Evolutionary conservation across 2,329 filamentous ascomycete species (phyloP), one percentile per base, ranked within the genome.

Genomic region (Cercospora sp.): DNA sequence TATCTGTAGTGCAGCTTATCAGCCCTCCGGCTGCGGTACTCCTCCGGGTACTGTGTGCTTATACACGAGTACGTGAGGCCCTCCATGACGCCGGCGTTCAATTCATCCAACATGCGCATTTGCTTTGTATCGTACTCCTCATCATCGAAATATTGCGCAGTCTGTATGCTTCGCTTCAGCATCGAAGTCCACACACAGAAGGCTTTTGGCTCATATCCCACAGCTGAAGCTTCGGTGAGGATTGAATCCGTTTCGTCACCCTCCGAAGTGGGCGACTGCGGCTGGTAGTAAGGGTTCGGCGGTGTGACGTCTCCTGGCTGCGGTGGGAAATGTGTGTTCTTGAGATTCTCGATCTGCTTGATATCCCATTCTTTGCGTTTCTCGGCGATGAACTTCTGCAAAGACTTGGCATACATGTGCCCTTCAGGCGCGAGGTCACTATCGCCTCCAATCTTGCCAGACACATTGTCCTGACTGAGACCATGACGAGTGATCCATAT

Each of bases 171-270:
- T 71, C 95, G 91, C 78, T 91, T 90, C 71, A 99, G 87, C 94
- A 98, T 98, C 2, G 92, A 97, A 0, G 94, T 97, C 95, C 95
- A 99, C 16, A 99, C 92, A 79, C 95, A 99, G 78, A 97, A 98
- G 78, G 93, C 93, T 83, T 97, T 97, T 13, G 74, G 71, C 65
- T 75, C 69, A 62, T 75, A 91, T 87, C 31, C 31, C 89, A 72
- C 65, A 28, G 71, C 69, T n/a, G 69, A 67, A 16, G 64, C 68
- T 9, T 71, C 70, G 23, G 69, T 68, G 26, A 70, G 40, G 40
- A 69, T 57, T 12, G 66, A 69, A 42, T 65, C 51, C 12, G 30
- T 63, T 13, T 53, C 63, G 23, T 72, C 70, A 7, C 68, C 42
- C 40, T 73, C 68, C 4, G 64, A 64, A n/a, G 55, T 60, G 2